Base-by-base conservation (phyloP, 345 rosid genomes). In the Tarenaya hassleriana region DNA sequence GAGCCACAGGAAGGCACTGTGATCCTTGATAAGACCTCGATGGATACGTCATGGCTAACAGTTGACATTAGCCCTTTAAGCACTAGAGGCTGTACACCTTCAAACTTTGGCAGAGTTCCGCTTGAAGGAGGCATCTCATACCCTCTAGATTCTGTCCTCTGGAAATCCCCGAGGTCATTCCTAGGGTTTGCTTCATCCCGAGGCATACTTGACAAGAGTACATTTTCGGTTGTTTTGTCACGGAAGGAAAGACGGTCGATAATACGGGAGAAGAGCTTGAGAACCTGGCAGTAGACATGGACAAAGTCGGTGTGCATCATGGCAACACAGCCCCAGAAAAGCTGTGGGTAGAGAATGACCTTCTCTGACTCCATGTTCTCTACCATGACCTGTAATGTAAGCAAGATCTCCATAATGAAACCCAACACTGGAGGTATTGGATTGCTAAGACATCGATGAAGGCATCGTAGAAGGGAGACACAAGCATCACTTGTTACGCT, bases 281-380 rank as follows among this genome's bases (percentile, higher is more conserved):
- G 95, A 34, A 88, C 98, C 73, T 85, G 98, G 70, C 98, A 85
- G 72, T 92, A 92, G 55, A 92, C 94, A 60, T 92, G 95, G 53
- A 92, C 88, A 44, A 88, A 92, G 71, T 92, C 98, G 29, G 98
- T 88, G 71, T 92, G 95, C 98, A 88, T 92, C 97, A 92, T 83
- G 29, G 98, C 98, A 4, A 92, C 94, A 62, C 98, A 85, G 4
- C 95, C 98, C 98, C 97, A 88, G 60, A 92, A 92, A 41, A 92
- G 91, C 66, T 92, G 98, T 16, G 98, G 98, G 64, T 88, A 92
- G 27, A 88, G 85, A 64, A 88, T 92, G 59, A 92, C 86, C 76
- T 92, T 92, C 78, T 85, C 97, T 13, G 97, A 97, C 66, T 92
- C 97, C 98, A 88, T 92, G 67, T 92, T 88, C 73, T 92, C 98